These are phyloP conservation scores for Zopfia rhizophila DNA, from an alignment of 2,329 filamentous ascomycete genomes.

Conservation along the genomic window DNA sequence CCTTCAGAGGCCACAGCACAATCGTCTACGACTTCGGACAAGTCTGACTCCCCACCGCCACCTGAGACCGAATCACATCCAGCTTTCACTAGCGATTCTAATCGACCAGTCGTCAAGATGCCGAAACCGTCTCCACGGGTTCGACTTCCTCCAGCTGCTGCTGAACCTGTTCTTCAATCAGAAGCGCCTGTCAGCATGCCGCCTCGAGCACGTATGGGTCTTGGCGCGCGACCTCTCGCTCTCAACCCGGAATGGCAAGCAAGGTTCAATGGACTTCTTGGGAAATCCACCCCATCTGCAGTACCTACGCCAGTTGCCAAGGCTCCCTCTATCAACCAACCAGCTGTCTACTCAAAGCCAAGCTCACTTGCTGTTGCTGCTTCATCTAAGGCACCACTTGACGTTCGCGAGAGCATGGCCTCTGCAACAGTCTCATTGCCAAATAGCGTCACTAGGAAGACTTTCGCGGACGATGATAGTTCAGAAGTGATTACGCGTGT, in stretches of 20 bases:
- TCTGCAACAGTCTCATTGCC: constrained; percentile 79
- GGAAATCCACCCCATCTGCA: constrained; percentile 62
- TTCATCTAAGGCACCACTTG: constrained; percentile 69
- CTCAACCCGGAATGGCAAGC: constrained; percentile 76
- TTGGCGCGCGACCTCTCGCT: constrained; percentile 51
- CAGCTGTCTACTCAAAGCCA: constrained; percentile 50
- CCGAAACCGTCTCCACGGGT: constrained; percentile 80
- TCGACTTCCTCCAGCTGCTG: constrained; percentile 73
- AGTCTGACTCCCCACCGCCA: constrained; percentile 62
- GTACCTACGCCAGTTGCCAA: constrained; percentile 40
- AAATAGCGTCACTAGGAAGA: constrained; percentile 28
- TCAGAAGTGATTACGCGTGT: constrained; percentile 51
- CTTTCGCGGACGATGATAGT: constrained; percentile 37
- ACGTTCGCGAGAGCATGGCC: constrained; percentile 58
- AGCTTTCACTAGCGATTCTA: constrained; percentile 73
- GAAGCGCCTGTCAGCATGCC: constrained; percentile 55
- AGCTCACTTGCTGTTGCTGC: constrained; percentile 70
- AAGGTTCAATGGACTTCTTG: constrained; percentile 80
- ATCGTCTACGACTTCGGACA: constrained; percentile 26
- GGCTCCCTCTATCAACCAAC: constrained; percentile 33
- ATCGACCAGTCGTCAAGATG: constrained; percentile 74
- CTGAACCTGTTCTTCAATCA: constrained; percentile 49
- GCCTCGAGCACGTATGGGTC: constrained; percentile 33
- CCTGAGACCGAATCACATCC: constrained; percentile 79
- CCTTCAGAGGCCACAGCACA: constrained; percentile 35